Percentiles rank a stretch among this genome's conserved stretches.
Conservation (phyloP, 2,329 filamentous ascomycete genomes). For the Polychaeton citri region DNA sequence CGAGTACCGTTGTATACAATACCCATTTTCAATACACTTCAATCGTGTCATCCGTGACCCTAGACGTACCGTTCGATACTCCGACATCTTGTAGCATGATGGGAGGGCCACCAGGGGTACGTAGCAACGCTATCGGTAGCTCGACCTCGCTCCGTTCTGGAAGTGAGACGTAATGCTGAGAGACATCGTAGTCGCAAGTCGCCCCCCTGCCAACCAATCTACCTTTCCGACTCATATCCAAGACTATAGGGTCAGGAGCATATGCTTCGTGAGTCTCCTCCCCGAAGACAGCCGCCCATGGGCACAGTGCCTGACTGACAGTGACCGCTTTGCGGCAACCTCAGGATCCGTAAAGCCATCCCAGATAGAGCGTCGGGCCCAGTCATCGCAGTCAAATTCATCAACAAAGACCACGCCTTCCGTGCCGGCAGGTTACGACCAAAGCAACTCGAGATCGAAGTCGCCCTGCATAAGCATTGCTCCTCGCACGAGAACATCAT, state of each 20-base stretch:
- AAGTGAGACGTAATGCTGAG: too few species aligned
- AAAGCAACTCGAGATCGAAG: slow-evolving; percentile 85
- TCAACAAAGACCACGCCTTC: slow-evolving; percentile 91
- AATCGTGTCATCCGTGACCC: too few species aligned
- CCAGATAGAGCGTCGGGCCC: slow-evolving; percentile 56
- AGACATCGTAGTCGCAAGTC: slow-evolving; percentile 63
- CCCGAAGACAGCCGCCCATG: background rate
- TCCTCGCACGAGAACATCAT: slow-evolving; percentile 81
- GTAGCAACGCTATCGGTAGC: too few species aligned
- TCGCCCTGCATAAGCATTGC: slow-evolving; percentile 76
- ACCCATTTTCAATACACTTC: too few species aligned
- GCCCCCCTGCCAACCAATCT: slow-evolving; percentile 74
- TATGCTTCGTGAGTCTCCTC: slow-evolving; percentile 70
- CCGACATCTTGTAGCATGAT: background rate
- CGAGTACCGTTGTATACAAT: too few species aligned
- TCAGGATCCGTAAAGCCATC: slow-evolving; percentile 82
- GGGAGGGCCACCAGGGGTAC: slow-evolving; percentile 1
- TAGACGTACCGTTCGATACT: too few species aligned
- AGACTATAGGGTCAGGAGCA: slow-evolving; percentile 89
- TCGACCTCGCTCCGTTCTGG: too few species aligned
- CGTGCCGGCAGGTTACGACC: slow-evolving; percentile 76
- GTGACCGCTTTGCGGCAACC: slow-evolving; percentile 2
- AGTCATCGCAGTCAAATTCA: slow-evolving; percentile 94
- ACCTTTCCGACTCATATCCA: slow-evolving; percentile 88
- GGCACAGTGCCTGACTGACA: background rate